These are phyloP conservation scores for Suillus subaureus DNA, from an alignment of 768 basidiomycete genomes.

Conservation along the genomic window DNA sequence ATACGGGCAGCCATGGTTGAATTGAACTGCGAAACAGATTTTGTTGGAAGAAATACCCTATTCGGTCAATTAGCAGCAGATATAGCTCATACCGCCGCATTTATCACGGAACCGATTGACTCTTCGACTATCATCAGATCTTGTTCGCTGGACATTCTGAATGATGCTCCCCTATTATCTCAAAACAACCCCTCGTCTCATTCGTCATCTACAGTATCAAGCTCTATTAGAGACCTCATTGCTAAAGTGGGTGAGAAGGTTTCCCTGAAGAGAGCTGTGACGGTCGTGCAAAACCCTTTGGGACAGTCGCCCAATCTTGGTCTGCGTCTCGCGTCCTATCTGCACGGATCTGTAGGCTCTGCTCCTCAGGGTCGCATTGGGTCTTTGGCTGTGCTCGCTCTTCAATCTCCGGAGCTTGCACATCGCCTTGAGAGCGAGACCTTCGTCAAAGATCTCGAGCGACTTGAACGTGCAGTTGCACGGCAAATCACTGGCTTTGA, in stretches of 20 bases:
- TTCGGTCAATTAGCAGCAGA: slow-evolving; percentile 77
- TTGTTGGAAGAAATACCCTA: slow-evolving; percentile 84
- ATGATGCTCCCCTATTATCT: slow-evolving; percentile 71
- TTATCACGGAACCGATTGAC: slow-evolving; percentile 53
- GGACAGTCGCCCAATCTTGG: slow-evolving; percentile 38
- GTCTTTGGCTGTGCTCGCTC: slow-evolving; percentile 54
- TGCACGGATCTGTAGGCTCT: slow-evolving; percentile 56
- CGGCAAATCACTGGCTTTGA: slow-evolving; percentile 87
- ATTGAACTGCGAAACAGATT: slow-evolving; percentile 96
- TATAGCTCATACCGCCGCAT: slow-evolving; percentile 84
- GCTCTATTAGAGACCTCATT: slow-evolving; percentile 68
- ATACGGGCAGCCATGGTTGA: slow-evolving; percentile 87
- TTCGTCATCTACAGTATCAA: slow-evolving; percentile 52
- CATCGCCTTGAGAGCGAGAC: slow-evolving; percentile 44
- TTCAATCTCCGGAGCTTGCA: slow-evolving; percentile 51
- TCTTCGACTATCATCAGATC: slow-evolving; percentile 44
- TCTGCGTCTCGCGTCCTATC: slow-evolving; percentile 55
- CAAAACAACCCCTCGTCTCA: slow-evolving; percentile 30
- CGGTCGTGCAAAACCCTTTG: slow-evolving; percentile 40
- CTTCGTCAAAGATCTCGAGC: slow-evolving; percentile 59
- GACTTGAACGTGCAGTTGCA: slow-evolving; percentile 74
- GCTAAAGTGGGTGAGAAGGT: slow-evolving; percentile 84
- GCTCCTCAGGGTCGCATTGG: slow-evolving; percentile 61
- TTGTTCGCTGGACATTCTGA: slow-evolving; percentile 52
- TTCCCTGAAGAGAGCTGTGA: slow-evolving; percentile 59